Conservation (phyloP, 345 rosid genomes). For the Populus davidiana region DNA sequence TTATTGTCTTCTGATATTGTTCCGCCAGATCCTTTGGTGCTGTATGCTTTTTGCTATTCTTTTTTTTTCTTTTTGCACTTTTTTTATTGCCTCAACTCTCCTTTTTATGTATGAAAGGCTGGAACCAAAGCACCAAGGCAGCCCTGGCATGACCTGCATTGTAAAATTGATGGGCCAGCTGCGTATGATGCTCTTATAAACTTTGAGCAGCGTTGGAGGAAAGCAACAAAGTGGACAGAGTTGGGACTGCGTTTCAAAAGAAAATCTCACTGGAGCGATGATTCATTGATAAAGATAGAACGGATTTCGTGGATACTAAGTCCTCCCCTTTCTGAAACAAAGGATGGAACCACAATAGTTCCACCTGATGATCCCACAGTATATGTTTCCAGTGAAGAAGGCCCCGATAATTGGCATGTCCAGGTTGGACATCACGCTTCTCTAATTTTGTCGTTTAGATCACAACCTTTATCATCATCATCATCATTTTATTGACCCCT, state of each 20-base stretch:
- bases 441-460: not conserved
- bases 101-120: constrained; percentile 36
- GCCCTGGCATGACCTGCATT: constrained; percentile 97
- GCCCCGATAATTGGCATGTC: constrained; percentile 77
- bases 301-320: constrained; percentile 93
- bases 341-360: constrained; percentile 44
- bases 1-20: not conserved
- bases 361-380: constrained; percentile 51
- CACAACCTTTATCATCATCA: not conserved
- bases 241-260: constrained; percentile 57
- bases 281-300: constrained; percentile 72
- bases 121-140: constrained; percentile 81
- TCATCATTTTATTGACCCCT: not conserved
- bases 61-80: not conserved
- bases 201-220: constrained; percentile 97
- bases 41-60: not conserved
- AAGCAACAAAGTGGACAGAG: constrained; percentile 75
- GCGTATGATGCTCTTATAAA: constrained; percentile 92
- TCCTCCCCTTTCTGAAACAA: constrained; percentile 37
- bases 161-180: constrained; percentile 89
- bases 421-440: constrained; percentile 48
- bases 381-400: constrained; percentile 50
- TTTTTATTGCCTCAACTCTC: constrained; percentile 4
- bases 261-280: constrained; percentile 69
- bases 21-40: constrained; percentile 12